Conservation (phyloP, 495 filamentous ascomycete species). For the Aspergillus biplanus region DNA sequence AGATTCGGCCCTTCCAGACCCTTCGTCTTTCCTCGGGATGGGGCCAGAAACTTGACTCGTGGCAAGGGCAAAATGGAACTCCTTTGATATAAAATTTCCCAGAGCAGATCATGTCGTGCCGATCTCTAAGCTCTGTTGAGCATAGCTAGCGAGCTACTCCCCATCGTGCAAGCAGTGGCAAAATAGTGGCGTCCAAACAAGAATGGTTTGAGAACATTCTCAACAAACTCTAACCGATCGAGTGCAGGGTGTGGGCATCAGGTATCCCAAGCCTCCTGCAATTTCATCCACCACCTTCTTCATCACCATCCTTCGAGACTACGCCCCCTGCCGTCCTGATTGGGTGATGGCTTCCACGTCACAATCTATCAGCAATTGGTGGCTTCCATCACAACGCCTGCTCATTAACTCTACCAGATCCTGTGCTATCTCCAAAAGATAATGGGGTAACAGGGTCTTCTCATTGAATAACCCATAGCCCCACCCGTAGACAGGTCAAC, state of each 20-base stretch:
- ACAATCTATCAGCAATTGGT: not conserved
- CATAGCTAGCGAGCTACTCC: not conserved
- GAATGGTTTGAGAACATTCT: conserved; percentile 1
- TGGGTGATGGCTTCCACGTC: not conserved
- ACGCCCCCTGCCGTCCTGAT: no score
- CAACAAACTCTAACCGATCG: not conserved
- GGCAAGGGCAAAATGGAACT: not conserved
- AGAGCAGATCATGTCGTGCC: not conserved
- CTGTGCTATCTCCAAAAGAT: no score
- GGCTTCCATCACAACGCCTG: not conserved
- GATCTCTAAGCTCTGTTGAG: conserved; percentile 9
- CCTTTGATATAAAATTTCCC: not conserved
- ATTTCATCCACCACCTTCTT: not conserved
- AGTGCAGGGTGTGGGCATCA: not conserved
- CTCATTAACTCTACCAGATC: not conserved
- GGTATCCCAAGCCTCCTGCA: not conserved
- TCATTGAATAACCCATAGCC: not conserved
- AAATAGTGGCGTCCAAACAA: not conserved
- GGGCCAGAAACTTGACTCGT: no score
- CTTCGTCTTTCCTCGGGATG: no score
- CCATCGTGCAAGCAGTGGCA: not conserved
- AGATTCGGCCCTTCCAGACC: no score
- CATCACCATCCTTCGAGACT: no score
- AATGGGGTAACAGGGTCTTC: not conserved
- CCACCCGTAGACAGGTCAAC: conserved; percentile 1